A percentile compares a stretch with the other conserved stretches of the same genome.
phyloP scores from a whole-genome alignment of 2,329 filamentous ascomycete genomes.

The Triangularia verruculosa region DNA sequence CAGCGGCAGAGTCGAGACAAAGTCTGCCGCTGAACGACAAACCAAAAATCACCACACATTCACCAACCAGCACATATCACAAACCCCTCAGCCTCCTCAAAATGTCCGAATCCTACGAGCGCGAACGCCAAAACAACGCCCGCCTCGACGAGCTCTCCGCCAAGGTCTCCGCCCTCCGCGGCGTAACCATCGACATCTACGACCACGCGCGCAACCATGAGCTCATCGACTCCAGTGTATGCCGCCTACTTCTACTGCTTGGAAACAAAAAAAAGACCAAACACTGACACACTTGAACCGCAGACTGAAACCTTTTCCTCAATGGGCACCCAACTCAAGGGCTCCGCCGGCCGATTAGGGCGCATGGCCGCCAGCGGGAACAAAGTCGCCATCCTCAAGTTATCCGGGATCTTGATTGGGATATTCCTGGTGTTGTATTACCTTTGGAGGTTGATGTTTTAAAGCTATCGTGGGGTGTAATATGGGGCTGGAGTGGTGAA shows the following conservation, averaged over 20 bases:
- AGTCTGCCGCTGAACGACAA: background rate
- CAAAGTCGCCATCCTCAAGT: slow-evolving; percentile 84
- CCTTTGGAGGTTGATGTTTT: slow-evolving; percentile 62
- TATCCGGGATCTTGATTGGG: slow-evolving; percentile 77
- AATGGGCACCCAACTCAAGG: slow-evolving; percentile 78
- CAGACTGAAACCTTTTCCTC: slow-evolving; percentile 88
- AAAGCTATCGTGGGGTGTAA: background rate
- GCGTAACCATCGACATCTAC: slow-evolving; percentile 96
- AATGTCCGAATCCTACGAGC: slow-evolving; percentile 77
- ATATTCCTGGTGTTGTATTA: slow-evolving; percentile 75
- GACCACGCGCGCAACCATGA: slow-evolving; percentile 88
- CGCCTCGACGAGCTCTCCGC: slow-evolving; percentile 85
- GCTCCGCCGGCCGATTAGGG: slow-evolving; percentile 75
- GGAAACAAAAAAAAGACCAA: background rate
- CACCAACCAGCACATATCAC: slow-evolving; percentile 7
- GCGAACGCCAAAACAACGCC: slow-evolving; percentile 88
- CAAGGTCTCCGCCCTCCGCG: slow-evolving; percentile 88
- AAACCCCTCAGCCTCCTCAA: slow-evolving; percentile 20
- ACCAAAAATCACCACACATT: background rate
- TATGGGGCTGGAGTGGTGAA: background rate
- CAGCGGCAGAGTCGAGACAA: background rate
- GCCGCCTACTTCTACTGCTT: slow-evolving; percentile 27
- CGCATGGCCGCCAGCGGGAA: slow-evolving; percentile 91
- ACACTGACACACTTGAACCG: background rate
- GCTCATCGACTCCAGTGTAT: slow-evolving; percentile 81